Base-by-base conservation (phyloP, 2,329 filamentous ascomycete species). In the Pseudogymnoascus sp. region DNA sequence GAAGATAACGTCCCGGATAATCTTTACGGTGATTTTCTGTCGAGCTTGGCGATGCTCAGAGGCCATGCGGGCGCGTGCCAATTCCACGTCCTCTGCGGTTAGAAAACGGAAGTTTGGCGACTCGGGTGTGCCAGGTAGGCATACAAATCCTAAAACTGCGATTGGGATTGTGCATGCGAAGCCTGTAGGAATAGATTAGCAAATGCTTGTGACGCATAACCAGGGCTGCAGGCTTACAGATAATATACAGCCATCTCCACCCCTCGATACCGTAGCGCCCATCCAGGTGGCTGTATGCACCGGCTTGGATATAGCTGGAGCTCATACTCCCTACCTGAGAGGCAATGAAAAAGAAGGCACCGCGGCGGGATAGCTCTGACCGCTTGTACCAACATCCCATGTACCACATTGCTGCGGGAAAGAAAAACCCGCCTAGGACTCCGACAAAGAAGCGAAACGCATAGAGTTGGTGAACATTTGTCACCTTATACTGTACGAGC, bases 201-300 rank as follows among this genome's bases (percentile, higher is more conserved):
- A n/a, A 47, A n/a, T 25, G 41, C 20, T 47, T 25, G 20, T 20
- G 6, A 25, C 14, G 41, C 12, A 47, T 47, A 47, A 47, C 22
- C 20, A 47, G 20, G 38, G 22, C 5, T 25, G 22, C 18, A 22
- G 7, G 25, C 59, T 37, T 37, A 57, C 59, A 60, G 22, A 75
- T 66, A 5, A 71, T 72, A 60, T 80, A 83, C 18, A 82, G 68
- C 79, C 80, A 81, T 33, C 78, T 72, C 81, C 81, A 84, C 2
- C 82, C 81, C 61, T 75, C 79, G 63, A 81, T 75, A 0, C 78
- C 79, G 37, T 79, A 71, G 60, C 75, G 67, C 7, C 80, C 80
- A 25, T 78, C 74, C 72, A 82, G 76, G 2, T 76, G 77, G 2
- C 83, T 63, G 20, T 84, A 77, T 12, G 80, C 80, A 41, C 78